Base-by-base conservation (phyloP, 2,329 filamentous ascomycete genomes). In the Claviceps citrina region DNA sequence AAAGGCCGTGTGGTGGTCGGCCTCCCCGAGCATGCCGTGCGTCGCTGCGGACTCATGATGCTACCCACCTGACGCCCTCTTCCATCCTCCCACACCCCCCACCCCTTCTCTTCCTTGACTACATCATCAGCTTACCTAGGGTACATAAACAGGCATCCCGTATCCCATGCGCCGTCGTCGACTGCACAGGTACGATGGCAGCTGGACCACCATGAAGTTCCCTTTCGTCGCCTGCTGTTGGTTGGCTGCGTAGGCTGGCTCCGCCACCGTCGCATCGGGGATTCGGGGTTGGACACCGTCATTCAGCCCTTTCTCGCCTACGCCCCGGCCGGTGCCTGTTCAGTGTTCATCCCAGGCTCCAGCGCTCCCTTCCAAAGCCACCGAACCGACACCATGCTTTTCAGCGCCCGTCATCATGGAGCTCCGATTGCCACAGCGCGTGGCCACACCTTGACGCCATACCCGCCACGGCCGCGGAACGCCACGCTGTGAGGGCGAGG, bases 211-310 rank as follows among this genome's bases (percentile, higher is more conserved):
- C 19, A 25, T 18, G 24, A 16, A 15, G 15, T 9, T 32, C 10
- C 38, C 27, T 7, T 24, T 18, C 22, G 10, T 20, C 28, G 18
- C 5, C 15, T 36, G 30, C 31, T 44, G 38, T 32, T 43, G 44
- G 41, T 40, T 38, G 41, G 30, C 32, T 32, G 22, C 16, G 28
- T 25, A 31, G 12, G 22, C 34, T 26, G 19, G 37, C 36, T 43
- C 39, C 46, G 45, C 46, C 45, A 43, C 46, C 45, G 43, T 48
- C 45, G 46, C 43, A 48, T 43, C 43, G 28, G n/a, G n/a, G n/a
- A n/a, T n/a, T n/a, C n/a, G n/a, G n/a, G 31, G 28, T 22, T 36
- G 20, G 39, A 47, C 43, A 39, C 42, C 40, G 43, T 27, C 39
- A 36, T 45, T 26, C 41, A 43, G 42, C 16, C 34, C 20, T 41